Base-by-base conservation (phyloP, 73 alveolate species). In the Paramecium sexaurelia region DNA sequence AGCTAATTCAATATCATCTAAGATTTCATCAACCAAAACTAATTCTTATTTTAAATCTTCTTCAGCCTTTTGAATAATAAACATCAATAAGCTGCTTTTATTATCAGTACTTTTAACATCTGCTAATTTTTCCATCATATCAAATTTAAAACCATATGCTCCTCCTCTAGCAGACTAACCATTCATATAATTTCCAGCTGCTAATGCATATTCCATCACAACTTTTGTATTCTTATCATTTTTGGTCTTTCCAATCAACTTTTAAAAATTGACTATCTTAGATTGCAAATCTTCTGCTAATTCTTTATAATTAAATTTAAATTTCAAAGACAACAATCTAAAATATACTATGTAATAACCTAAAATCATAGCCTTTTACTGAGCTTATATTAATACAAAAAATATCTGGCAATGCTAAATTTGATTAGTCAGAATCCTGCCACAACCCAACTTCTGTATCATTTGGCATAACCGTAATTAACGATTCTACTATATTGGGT, bases 81-180 rank as follows among this genome's bases (percentile, higher is more conserved):
- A 84, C 88, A 90, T 93, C n/a, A 95, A 93, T 37, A 95, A 87
- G 32, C 93, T 95, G 27, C 61, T 22, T 91, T 95, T 95, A 87
- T 92, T 86, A 87, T 95, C 98, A 43, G 92, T 88, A n/a, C 94
- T 73, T 92, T 94, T 93, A 94, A 95, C 85, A 75, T 95, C 98
- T 35, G 91, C 91, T 67, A 92, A 85, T 92, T 95, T 95, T 6
- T 57, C 29, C 67, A 95, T 55, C 22, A 97, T 92, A 55, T 92
- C 91, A 19, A 95, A 51, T 69, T 91, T 93, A 84, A 95, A 95
- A 13, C 98, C 98, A 92, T 85, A 95, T 36, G 98, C 98, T 0
- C 98, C 98, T 33, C 98, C 98, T 66, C 95, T 91, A 17, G 92
- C 95, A 5, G 97, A 91, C 32, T 91, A 51, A 6, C 98, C 98